Conservation (phyloP, 2,329 filamentous ascomycete species). For the Capronia coronata region DNA sequence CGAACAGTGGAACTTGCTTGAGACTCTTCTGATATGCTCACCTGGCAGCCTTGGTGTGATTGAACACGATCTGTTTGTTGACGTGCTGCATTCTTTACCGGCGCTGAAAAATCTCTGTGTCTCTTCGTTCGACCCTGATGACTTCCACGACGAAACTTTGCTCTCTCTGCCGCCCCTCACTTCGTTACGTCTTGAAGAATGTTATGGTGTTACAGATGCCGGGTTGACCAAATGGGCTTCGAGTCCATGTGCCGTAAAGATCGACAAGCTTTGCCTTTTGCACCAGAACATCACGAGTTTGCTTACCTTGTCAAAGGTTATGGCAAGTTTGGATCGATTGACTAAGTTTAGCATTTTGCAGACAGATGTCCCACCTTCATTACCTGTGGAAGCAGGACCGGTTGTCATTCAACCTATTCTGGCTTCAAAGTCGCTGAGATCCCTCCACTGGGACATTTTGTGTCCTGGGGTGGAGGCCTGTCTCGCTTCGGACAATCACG, state of each 20-base stretch:
- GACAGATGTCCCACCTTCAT: slow-evolving; percentile 41
- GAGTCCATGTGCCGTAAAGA: slow-evolving; percentile 39
- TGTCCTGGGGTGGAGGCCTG: slow-evolving; percentile 33
- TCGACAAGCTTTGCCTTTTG: slow-evolving; percentile 47
- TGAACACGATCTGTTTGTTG: slow-evolving; percentile 50
- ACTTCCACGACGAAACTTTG: slow-evolving; percentile 52
- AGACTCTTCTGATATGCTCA: slow-evolving; percentile 50
- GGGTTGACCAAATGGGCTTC: slow-evolving; percentile 49
- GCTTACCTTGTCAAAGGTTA: slow-evolving; percentile 47
- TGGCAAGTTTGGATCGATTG: slow-evolving; percentile 43
- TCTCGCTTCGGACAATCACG: background rate
- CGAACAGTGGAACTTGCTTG: slow-evolving; percentile 45
- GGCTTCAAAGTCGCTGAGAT: slow-evolving; percentile 44
- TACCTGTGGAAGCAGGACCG: slow-evolving; percentile 33
- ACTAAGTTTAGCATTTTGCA: slow-evolving; percentile 49
- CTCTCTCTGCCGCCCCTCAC: slow-evolving; percentile 46
- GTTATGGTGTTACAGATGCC: slow-evolving; percentile 51
- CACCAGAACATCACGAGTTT: slow-evolving; percentile 50
- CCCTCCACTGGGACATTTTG: slow-evolving; percentile 58
- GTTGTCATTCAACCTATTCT: slow-evolving; percentile 44
- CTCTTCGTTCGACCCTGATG: slow-evolving; percentile 47
- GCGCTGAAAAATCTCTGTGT: slow-evolving; percentile 49
- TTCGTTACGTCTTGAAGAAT: slow-evolving; percentile 50
- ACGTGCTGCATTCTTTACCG: slow-evolving; percentile 49
- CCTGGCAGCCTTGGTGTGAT: slow-evolving; percentile 40